phyloP scores from a whole-genome alignment of 2,329 filamentous ascomycete species.

The Sclerotinia minor region DNA sequence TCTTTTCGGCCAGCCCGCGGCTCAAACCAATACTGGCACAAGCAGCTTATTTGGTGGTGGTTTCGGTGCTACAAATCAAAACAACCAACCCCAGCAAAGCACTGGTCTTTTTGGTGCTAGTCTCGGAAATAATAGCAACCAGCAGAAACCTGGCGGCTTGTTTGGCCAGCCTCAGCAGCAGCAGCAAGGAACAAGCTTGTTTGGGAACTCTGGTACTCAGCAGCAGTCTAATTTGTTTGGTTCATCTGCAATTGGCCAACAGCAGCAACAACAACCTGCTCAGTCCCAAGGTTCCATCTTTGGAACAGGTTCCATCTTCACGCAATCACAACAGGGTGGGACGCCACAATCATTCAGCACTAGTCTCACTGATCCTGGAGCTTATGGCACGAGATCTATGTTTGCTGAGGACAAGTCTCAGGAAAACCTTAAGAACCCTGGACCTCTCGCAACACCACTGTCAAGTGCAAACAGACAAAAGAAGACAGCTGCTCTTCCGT shows the following conservation, averaged over 20 bases:
- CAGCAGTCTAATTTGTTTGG: conserved; percentile 41
- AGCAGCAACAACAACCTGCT: conserved; percentile 38
- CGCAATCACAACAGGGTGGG: conserved; percentile 52
- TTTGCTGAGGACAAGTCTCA: conserved; percentile 69
- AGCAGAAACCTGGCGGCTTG: conserved; percentile 55
- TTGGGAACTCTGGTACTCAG: conserved; percentile 46
- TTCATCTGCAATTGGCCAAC: conserved; percentile 31
- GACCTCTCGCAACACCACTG: conserved; percentile 88
- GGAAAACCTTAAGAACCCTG: conserved; percentile 62
- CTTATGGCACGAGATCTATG: conserved; percentile 85
- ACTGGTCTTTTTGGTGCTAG: conserved; percentile 51
- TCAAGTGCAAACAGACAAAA: conserved; percentile 71
- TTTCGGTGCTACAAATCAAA: conserved; percentile 43
- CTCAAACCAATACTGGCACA: conserved; percentile 42
- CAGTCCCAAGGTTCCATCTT: conserved; percentile 60
- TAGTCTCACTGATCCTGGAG: conserved; percentile 78
- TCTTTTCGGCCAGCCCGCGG: conserved; percentile 46
- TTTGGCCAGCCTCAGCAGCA: conserved; percentile 50
- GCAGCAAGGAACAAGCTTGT: conserved; percentile 48
- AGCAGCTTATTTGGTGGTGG: conserved; percentile 19
- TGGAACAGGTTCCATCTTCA: conserved; percentile 58
- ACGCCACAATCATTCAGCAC: conserved; percentile 68
- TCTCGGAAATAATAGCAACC: conserved; percentile 47
- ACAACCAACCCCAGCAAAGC: conserved; percentile 45
- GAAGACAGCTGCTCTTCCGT: conserved; percentile 76